Conservation (phyloP, 306 rosid species). For the Geum urbanum region DNA sequence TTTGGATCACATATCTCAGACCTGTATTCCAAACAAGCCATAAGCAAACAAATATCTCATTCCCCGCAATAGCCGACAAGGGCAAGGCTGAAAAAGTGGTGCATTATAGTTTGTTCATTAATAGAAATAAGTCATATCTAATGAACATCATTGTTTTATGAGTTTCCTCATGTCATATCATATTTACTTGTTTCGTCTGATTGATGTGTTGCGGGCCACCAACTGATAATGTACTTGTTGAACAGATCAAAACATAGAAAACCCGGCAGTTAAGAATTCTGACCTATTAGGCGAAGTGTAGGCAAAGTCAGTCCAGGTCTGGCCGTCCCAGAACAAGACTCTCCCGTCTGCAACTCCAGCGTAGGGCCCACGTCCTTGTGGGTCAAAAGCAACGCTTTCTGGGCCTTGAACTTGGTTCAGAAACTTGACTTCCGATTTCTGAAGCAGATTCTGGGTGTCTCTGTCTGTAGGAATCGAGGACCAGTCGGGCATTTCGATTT, state of each 20-base stretch:
- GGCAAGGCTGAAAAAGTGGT: not conserved
- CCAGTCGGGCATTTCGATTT: slow-evolving; percentile 52
- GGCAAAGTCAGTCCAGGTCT: slow-evolving; percentile 73
- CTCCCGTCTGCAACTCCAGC: slow-evolving; percentile 92
- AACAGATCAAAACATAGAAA: not conserved
- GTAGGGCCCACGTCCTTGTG: slow-evolving; percentile 90
- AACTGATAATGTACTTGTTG: not conserved
- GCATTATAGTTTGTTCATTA: not conserved
- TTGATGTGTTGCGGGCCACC: not conserved
- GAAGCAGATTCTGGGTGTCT: slow-evolving; percentile 62
- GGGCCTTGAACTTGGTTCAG: slow-evolving; percentile 77
- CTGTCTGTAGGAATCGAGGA: slow-evolving; percentile 48
- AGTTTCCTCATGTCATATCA: too few species aligned
- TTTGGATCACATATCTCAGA: slow-evolving; percentile 71
- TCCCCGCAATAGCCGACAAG: not conserved
- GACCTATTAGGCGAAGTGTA: slow-evolving; percentile 77
- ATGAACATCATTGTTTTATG: too few species aligned
- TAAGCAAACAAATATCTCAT: slow-evolving; percentile 6
- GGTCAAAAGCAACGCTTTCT: slow-evolving; percentile 78
- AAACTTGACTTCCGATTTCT: slow-evolving; percentile 72
- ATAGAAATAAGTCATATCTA: too few species aligned
- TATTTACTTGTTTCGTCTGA: not conserved
- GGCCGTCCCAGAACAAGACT: slow-evolving; percentile 65
- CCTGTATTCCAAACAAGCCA: slow-evolving; percentile 38
- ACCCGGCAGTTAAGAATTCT: not conserved